Evolutionary conservation across 2,329 filamentous ascomycete species (phyloP).

Genomic region (Cercospora sp.): DNA sequence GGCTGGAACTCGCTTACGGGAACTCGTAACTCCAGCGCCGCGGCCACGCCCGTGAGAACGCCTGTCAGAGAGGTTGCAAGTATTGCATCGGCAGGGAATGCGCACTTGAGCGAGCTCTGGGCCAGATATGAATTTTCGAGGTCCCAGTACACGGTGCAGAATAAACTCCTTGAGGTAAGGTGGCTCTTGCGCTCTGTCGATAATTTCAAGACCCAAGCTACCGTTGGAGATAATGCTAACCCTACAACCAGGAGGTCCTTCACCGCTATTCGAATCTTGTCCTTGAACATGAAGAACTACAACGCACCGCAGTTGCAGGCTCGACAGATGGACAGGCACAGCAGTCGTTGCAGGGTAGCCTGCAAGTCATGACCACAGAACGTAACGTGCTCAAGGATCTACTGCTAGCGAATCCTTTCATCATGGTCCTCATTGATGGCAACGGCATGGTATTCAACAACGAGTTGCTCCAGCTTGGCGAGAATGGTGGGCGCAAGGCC

Average conservation of each 20-base stretch:
- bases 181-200: neutral
- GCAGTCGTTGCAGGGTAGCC: neutral
- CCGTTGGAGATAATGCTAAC: neutral
- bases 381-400: slow-evolving; percentile 10
- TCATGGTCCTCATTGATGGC: slow-evolving; percentile 62
- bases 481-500: slow-evolving; percentile 58
- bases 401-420: slow-evolving; percentile 52
- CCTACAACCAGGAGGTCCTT: slow-evolving; percentile 33
- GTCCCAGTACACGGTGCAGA: slow-evolving; percentile 35
- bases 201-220: neutral
- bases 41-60: slow-evolving; percentile 10
- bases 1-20: slow-evolving; percentile 12
- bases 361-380: slow-evolving; percentile 6
- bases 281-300: slow-evolving; percentile 24
- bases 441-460: slow-evolving; percentile 55
- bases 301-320: slow-evolving; percentile 37
- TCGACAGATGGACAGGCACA: slow-evolving; percentile 30
- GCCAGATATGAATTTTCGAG: slow-evolving; percentile 9
- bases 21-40: slow-evolving; percentile 15
- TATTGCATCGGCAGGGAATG: slow-evolving; percentile 3
- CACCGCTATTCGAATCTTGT: slow-evolving; percentile 43
- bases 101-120: slow-evolving; percentile 13
- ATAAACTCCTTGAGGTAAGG: slow-evolving; percentile 37
- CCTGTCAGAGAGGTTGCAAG: slow-evolving; percentile 11
- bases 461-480: slow-evolving; percentile 35